Evolutionary conservation across 495 filamentous ascomycete genomes (phyloP).

Genomic region (Thermothielavioides terrestris): DNA sequence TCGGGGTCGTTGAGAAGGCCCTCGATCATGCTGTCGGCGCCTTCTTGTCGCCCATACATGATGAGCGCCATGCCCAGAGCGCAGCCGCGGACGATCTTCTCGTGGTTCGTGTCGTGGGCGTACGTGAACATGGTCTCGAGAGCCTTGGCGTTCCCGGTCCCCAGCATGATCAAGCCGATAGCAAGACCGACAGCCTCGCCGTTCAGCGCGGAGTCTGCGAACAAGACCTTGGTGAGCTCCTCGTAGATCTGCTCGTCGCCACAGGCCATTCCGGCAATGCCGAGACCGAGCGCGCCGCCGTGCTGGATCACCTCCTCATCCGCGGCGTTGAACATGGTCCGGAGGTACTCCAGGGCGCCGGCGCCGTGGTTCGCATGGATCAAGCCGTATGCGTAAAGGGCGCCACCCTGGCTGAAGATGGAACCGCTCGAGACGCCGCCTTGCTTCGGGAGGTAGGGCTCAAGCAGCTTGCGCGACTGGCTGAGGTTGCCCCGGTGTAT

Average conservation of each 20-base stretch:
- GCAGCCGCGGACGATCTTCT: conserved; percentile 95
- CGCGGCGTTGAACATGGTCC: conserved; percentile 74
- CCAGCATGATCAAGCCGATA: conserved; percentile 96
- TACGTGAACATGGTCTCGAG: conserved; percentile 95
- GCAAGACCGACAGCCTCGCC: conserved; percentile 92
- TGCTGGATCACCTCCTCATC: conserved; percentile 95
- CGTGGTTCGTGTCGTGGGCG: conserved; percentile 94
- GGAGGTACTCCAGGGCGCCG: conserved; percentile 81
- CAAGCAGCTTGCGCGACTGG: conserved; percentile 84
- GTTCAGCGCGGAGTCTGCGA: conserved; percentile 87
- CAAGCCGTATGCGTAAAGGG: conserved; percentile 87
- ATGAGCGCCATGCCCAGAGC: conserved; percentile 96
- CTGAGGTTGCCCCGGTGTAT: conserved; percentile 92
- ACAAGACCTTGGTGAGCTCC: conserved; percentile 77
- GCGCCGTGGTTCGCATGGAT: conserved; percentile 98
- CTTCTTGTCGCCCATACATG: conserved; percentile 95
- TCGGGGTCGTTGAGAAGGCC: conserved; percentile 90
- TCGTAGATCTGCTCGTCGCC: conserved; percentile 86
- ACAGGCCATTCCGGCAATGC: conserved; percentile 96
- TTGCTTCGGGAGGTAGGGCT: conserved; percentile 85
- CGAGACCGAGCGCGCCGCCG: conserved; percentile 88
- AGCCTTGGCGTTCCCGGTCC: conserved; percentile 83
- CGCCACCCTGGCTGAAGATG: conserved; percentile 91
- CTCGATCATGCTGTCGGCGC: conserved; percentile 87
- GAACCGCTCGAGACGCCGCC: conserved; percentile 62